Percentiles rank a stretch among this genome's conserved stretches.
Evolutionary conservation across 1,139 yeast species (phyloP).

Genomic region (Blastobotrys indianensis): DNA sequence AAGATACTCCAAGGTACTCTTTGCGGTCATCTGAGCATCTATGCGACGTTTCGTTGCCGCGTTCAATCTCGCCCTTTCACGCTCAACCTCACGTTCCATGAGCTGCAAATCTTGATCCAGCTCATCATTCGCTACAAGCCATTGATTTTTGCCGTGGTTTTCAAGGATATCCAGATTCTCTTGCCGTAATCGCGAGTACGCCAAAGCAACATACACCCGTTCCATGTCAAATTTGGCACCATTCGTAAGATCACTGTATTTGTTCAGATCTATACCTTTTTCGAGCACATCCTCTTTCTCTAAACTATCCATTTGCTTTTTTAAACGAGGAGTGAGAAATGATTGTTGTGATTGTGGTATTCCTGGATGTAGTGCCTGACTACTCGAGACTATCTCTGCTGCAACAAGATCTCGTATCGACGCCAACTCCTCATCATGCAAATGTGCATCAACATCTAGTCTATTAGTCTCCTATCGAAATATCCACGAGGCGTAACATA

Average conservation of each 20-base stretch:
- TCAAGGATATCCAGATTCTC: constrained; percentile 28
- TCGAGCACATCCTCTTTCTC: constrained; percentile 26
- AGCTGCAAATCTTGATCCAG: constrained; percentile 24
- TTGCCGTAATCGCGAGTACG: constrained; percentile 25
- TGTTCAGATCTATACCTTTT: constrained; percentile 31
- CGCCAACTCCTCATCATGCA: constrained; percentile 19
- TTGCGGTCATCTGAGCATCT: constrained; percentile 22
- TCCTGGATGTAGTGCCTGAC: constrained; percentile 9
- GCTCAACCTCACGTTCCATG: constrained; percentile 22
- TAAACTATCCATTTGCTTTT: constrained; percentile 23
- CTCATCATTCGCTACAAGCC: constrained; percentile 32
- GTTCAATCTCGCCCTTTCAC: constrained; percentile 21
- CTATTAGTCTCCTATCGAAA: not conserved
- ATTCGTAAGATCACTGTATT: constrained; percentile 20
- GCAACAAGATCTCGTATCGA: constrained; percentile 18
- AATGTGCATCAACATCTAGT: constrained; percentile 17
- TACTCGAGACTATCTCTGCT: constrained; percentile 13
- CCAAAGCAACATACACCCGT: constrained; percentile 28
- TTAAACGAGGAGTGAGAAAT: constrained; percentile 16
- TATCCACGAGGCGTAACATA: constrained; percentile 11
- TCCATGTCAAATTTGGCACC: constrained; percentile 16
- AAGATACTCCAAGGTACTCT: constrained; percentile 25
- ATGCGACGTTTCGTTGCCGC: constrained; percentile 22
- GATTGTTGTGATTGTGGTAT: constrained; percentile 9
- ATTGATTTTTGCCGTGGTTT: constrained; percentile 31